A percentile compares a stretch with the other conserved stretches of the same genome.
These are phyloP conservation scores for Panicum virgatum DNA, from an alignment of 202 grass and related monocot genomes.

Conservation along the genomic window DNA sequence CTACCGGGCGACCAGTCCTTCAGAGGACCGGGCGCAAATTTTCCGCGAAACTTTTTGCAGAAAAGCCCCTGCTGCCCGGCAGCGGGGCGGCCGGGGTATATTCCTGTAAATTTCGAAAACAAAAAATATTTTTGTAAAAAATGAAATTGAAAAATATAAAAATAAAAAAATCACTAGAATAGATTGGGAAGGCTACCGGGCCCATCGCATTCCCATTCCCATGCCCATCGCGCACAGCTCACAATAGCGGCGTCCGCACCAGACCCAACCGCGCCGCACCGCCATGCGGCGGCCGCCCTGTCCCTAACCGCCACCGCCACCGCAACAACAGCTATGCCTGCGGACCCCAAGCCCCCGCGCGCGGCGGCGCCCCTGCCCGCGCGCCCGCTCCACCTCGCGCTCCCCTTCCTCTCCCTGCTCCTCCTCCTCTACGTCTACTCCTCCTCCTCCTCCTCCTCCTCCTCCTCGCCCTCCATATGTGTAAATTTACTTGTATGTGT, in stretches of 20 bases:
- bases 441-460: not conserved
- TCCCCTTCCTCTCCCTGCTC: constrained; percentile 36
- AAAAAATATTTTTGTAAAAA: no score
- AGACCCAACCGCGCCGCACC: not conserved
- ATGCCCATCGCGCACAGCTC: not conserved
- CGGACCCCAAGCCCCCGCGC: constrained; percentile 33
- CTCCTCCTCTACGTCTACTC: constrained; percentile 42
- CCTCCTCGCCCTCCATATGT: not conserved
- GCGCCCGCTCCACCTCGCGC: constrained; percentile 28
- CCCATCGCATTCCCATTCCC: not conserved
- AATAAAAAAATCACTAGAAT: no score
- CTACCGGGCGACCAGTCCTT: no score
- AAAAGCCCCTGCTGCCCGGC: no score
- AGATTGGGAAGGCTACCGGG: not conserved
- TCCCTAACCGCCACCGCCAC: not conserved
- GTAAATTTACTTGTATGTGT: no score
- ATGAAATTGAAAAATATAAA: no score
- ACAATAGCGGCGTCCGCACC: not conserved
- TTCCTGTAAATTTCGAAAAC: no score
- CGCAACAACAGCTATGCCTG: constrained; percentile 17
- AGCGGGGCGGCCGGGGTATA: no score
- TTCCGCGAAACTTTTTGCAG: no score
- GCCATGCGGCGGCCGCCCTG: not conserved
- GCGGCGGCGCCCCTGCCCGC: constrained; percentile 2
- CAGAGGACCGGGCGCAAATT: no score